phyloP scores from a whole-genome alignment of 1,284 basidiomycete species.

The Agroathelia rolfsii region DNA sequence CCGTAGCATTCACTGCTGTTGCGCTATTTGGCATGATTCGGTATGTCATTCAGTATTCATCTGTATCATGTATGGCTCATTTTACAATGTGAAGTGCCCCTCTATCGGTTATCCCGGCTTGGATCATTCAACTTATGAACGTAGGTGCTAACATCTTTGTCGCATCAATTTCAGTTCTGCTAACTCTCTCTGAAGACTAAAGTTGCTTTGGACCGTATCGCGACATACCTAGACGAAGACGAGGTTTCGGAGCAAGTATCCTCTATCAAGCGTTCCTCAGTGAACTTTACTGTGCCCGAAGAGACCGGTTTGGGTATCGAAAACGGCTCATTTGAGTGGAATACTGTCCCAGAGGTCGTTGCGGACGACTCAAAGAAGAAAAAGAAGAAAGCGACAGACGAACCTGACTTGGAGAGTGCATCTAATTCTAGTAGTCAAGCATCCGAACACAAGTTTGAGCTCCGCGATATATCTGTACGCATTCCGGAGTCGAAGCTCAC shows the following conservation, averaged over 20 bases:
- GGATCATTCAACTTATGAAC: constrained; percentile 54
- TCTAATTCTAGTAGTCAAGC: constrained; percentile 2
- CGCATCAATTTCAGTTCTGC: no score
- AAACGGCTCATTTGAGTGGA: constrained; percentile 66
- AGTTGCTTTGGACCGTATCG: constrained; percentile 74
- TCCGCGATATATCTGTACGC: constrained; percentile 51
- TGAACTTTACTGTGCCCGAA: constrained; percentile 11
- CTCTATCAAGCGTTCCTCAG: constrained; percentile 35
- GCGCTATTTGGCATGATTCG: constrained; percentile 65
- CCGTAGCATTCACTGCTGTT: constrained; percentile 66
- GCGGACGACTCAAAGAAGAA: constrained; percentile 14
- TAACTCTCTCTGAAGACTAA: constrained; percentile 44
- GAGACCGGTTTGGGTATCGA: constrained; percentile 47
- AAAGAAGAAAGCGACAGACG: constrained; percentile 16
- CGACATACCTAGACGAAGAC: constrained; percentile 74
- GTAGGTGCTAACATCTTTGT: constrained; percentile 24
- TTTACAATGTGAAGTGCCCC: constrained; percentile 40
- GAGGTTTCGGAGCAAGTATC: constrained; percentile 71
- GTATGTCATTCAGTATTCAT: constrained; percentile 19
- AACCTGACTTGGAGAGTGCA: constrained; percentile 14
- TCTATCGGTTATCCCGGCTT: constrained; percentile 60
- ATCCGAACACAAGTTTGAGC: constrained; percentile 44
- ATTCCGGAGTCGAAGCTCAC: constrained; percentile 65
- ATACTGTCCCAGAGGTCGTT: constrained; percentile 37
- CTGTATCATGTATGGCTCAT: neutral